phyloP scores from a whole-genome alignment of 2,329 filamentous ascomycete genomes.

The Colletotrichum cuscutae region DNA sequence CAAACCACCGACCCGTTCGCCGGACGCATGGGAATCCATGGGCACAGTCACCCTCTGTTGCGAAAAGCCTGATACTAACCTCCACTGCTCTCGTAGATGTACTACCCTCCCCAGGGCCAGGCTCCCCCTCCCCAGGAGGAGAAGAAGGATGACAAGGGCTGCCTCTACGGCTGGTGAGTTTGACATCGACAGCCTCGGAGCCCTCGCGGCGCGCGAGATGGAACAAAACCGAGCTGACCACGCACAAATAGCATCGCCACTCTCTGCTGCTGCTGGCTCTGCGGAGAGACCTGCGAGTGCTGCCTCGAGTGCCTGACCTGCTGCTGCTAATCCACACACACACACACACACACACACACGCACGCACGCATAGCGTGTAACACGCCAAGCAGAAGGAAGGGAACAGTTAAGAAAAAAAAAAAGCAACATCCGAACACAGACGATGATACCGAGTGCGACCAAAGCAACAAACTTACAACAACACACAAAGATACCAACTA shows the following conservation, averaged over 20 bases:
- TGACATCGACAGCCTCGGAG: background rate
- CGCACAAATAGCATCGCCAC: constrained; percentile 47
- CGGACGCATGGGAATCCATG: background rate
- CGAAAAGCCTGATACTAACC: background rate
- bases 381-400: no score
- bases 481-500: background rate
- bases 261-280: constrained; percentile 56
- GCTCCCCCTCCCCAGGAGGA: constrained; percentile 46
- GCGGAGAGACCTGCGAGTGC: constrained; percentile 55
- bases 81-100: constrained; percentile 30
- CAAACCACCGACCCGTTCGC: background rate
- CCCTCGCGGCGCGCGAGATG: background rate
- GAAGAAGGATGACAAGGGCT: constrained; percentile 54
- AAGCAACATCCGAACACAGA: background rate
- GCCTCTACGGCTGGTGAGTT: constrained; percentile 50
- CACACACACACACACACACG: background rate
- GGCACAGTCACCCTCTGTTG: background rate
- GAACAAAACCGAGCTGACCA: background rate
- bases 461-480: background rate
- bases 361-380: no score
- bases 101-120: constrained; percentile 43
- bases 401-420: background rate
- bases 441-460: background rate
- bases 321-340: constrained; percentile 44
- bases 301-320: constrained; percentile 53